phyloP scores from a whole-genome alignment of 306 rosid genomes.

The Acacia crassicarpa region DNA sequence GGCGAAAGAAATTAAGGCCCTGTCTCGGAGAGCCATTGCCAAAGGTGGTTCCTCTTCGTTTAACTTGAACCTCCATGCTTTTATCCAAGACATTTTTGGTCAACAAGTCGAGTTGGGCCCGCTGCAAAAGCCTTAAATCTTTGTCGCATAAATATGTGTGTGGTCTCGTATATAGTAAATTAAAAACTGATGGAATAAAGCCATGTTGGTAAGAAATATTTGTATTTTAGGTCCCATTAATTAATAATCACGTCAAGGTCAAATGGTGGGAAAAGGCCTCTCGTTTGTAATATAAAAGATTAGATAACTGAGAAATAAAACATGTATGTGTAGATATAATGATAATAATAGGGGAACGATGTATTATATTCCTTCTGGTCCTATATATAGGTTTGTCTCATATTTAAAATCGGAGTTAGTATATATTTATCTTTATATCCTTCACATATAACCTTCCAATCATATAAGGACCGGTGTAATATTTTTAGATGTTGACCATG shows the following conservation, averaged over 20 bases:
- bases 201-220: background rate
- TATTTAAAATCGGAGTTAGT: too few species aligned
- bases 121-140: background rate
- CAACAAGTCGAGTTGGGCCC: background rate
- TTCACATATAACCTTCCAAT: too few species aligned
- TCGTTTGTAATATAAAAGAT: too few species aligned
- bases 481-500: too few species aligned
- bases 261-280: background rate
- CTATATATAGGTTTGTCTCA: too few species aligned
- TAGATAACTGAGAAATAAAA: background rate
- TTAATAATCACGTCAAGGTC: background rate
- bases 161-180: background rate
- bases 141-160: background rate
- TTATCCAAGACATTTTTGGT: background rate
- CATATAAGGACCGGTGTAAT: too few species aligned
- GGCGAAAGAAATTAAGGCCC: conserved; percentile 39
- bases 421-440: too few species aligned
- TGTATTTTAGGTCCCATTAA: background rate
- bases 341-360: too few species aligned
- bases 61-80: background rate
- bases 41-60: background rate
- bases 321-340: background rate
- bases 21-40: background rate
- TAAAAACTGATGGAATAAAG: background rate
- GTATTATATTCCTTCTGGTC: too few species aligned